These are phyloP conservation scores for Syncephalis plumigaleata DNA, from an alignment of 371 early-diverging fungal species.

Conservation along the genomic window DNA sequence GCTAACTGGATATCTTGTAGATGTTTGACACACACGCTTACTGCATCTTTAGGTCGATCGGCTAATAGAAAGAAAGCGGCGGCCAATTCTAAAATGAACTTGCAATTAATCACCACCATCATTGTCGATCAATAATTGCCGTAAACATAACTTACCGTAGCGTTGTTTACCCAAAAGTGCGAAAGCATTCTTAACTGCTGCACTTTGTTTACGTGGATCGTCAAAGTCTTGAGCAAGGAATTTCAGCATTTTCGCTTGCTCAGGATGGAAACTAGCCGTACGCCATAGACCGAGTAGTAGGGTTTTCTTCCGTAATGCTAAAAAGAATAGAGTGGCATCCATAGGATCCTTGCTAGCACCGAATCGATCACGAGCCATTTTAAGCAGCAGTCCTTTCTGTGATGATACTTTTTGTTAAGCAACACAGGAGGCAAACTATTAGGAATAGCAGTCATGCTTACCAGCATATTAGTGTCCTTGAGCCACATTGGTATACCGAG, in stretches of 20 bases:
- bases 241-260: constrained; percentile 67
- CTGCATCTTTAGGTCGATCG: constrained; percentile 72
- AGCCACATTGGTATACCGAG: not conserved
- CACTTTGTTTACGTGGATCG: constrained; percentile 70
- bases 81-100: constrained; percentile 49
- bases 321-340: constrained; percentile 65
- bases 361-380: constrained; percentile 77
- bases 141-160: constrained; percentile 33
- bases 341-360: constrained; percentile 63
- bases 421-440: not conserved
- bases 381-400: constrained; percentile 15
- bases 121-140: constrained; percentile 1
- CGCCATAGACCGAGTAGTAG: constrained; percentile 83
- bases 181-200: constrained; percentile 94
- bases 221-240: constrained; percentile 85
- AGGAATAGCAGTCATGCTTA: no score
- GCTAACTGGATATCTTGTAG: constrained; percentile 83
- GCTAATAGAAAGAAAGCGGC: constrained; percentile 90
- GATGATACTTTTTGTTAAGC: constrained; percentile 37
- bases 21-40: constrained; percentile 76
- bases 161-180: constrained; percentile 88
- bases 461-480: not conserved
- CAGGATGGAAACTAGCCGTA: constrained; percentile 59
- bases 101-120: no score
- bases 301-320: constrained; percentile 72